Percentiles rank a stretch among this genome's conserved stretches.
Evolutionary conservation across 2,329 filamentous ascomycete species (phyloP).

Genomic region (Trichoderma atroviride): DNA sequence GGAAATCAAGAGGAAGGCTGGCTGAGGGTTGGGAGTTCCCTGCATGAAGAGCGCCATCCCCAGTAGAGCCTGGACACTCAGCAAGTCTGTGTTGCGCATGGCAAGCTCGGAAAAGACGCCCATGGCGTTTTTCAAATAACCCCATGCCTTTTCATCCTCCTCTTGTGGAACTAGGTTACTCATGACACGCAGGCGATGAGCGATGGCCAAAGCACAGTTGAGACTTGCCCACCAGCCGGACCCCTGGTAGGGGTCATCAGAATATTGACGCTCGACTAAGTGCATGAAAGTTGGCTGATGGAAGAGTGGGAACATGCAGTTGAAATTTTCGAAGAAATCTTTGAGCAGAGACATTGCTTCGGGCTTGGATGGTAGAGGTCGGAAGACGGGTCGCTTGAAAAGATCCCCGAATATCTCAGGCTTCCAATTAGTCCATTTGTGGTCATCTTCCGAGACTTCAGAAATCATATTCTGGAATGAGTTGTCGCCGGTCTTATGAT

Average conservation of each 20-base stretch:
- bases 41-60: constrained; percentile 95
- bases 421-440: constrained; percentile 97
- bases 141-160: constrained; percentile 94
- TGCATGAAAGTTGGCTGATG: constrained; percentile 99
- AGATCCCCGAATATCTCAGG: constrained; percentile 95
- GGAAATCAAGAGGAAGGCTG: constrained; percentile 86
- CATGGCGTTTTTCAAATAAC: constrained; percentile 95
- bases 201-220: constrained; percentile 91
- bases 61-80: constrained; percentile 90
- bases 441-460: constrained; percentile 85
- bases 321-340: constrained; percentile 98
- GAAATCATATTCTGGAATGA: constrained; percentile 96
- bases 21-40: constrained; percentile 94
- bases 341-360: constrained; percentile 85
- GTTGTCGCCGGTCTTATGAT: constrained; percentile 92
- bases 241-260: constrained; percentile 86
- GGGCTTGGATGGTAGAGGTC: constrained; percentile 78
- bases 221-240: constrained; percentile 98
- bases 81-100: constrained; percentile 92
- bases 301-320: constrained; percentile 97
- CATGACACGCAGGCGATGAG: constrained; percentile 90
- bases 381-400: constrained; percentile 83
- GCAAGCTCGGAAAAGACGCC: constrained; percentile 89
- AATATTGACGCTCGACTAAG: constrained; percentile 91
- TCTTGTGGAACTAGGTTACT: constrained; percentile 88